Percentiles rank a stretch among this genome's conserved stretches.
Conservation (phyloP, 208 protist species). For the Porcisia deanei region DNA sequence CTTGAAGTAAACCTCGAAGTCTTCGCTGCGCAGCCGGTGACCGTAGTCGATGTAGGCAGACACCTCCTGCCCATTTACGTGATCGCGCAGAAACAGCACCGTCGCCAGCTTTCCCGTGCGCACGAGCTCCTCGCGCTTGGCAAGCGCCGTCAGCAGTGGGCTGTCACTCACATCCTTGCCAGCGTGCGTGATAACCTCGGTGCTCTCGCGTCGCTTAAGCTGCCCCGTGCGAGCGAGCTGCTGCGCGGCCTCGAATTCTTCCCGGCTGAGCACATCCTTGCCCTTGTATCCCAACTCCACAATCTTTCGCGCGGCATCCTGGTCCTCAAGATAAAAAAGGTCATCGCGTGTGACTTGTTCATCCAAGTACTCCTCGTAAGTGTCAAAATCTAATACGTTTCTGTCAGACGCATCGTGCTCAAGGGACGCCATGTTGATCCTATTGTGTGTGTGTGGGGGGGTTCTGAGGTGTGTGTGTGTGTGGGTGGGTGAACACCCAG, state of each 20-base stretch:
- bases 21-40: conserved; percentile 93
- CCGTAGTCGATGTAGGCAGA: conserved; percentile 98
- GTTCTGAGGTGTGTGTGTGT: too few relatives aligned
- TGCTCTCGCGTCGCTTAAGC: conserved; percentile 84
- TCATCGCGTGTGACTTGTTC: conserved; percentile 88
- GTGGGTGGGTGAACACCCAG: too few relatives aligned
- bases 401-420: conserved; percentile 52
- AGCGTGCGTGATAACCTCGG: conserved; percentile 83
- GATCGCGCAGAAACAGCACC: conserved; percentile 98
- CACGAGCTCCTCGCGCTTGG: conserved; percentile 96
- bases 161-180: conserved; percentile 73
- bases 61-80: conserved; percentile 97
- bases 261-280: conserved; percentile 88
- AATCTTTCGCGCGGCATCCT: conserved; percentile 94
- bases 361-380: conserved; percentile 94
- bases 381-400: conserved; percentile 83
- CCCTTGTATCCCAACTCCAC: conserved; percentile 98
- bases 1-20: conserved; percentile 95
- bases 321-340: conserved; percentile 92
- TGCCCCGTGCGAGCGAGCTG: conserved; percentile 73
- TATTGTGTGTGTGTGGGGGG: too few relatives aligned
- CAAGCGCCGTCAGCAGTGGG: conserved; percentile 94
- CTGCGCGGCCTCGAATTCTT: conserved; percentile 88
- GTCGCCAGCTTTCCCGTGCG: conserved; percentile 95
- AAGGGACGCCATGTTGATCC: conserved; percentile 13